Percentiles rank a stretch among this genome's conserved stretches.
Conservation (phyloP, 352 stramenopile species). For the Phytophthora palmivora region DNA sequence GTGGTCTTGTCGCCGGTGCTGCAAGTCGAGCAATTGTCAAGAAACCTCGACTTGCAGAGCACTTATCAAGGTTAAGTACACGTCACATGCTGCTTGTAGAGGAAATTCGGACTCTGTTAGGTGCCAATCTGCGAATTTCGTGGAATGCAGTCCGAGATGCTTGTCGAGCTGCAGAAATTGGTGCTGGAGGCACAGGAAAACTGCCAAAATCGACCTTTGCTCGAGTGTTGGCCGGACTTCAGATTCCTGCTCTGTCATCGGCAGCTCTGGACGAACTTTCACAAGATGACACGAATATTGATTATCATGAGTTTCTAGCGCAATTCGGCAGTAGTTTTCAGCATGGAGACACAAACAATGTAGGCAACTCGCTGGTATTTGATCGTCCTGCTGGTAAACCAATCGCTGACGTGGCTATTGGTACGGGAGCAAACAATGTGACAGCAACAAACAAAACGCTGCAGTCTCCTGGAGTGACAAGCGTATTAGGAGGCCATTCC, state of each 20-base stretch:
- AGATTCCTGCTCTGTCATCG: slow-evolving; percentile 47
- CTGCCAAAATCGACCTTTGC: slow-evolving; percentile 53
- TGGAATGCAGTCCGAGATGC: slow-evolving; percentile 66
- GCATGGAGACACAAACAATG: slow-evolving; percentile 69
- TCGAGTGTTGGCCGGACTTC: slow-evolving; percentile 47
- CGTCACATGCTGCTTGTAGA: slow-evolving; percentile 56
- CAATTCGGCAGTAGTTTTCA: slow-evolving; percentile 72
- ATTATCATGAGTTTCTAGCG: slow-evolving; percentile 73
- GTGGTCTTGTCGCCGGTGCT: slow-evolving; percentile 42
- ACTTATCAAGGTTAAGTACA: slow-evolving; percentile 54
- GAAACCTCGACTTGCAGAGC: slow-evolving; percentile 61
- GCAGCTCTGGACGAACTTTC: slow-evolving; percentile 36
- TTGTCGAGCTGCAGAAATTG: slow-evolving; percentile 48
- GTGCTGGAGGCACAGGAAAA: slow-evolving; percentile 34
- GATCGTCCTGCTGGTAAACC: slow-evolving; percentile 32
- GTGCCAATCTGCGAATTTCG: slow-evolving; percentile 52
- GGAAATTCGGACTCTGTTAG: slow-evolving; percentile 55
- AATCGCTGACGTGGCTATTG: slow-evolving; percentile 23
- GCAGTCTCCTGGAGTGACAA: slow-evolving; percentile 55
- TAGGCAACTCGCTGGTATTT: slow-evolving; percentile 66
- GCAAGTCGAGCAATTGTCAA: slow-evolving; percentile 55
- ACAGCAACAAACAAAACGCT: slow-evolving; percentile 53
- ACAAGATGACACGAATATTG: slow-evolving; percentile 40
- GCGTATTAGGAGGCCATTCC: slow-evolving; percentile 29
- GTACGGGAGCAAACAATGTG: slow-evolving; percentile 21